Conservation (phyloP, 345 rosid species). For the Heritiera fomes region DNA sequence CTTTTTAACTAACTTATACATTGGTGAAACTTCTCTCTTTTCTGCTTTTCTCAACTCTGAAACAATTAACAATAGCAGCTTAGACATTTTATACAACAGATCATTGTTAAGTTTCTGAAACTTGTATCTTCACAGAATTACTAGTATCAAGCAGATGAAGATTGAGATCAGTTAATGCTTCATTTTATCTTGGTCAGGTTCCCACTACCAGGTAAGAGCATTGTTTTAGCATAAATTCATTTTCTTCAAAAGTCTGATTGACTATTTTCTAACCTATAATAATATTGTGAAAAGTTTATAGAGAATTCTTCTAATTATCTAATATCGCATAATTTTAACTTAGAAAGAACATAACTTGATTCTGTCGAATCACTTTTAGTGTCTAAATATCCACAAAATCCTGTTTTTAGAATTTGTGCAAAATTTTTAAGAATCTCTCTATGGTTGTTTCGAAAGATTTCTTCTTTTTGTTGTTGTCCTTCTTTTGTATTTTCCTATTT, state of each 20-base stretch:
- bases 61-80: conserved; percentile 3
- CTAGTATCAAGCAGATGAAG: conserved; percentile 30
- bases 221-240: neutral
- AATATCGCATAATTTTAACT: too few relatives aligned
- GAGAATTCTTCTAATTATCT: too few relatives aligned
- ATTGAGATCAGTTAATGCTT: conserved; percentile 27
- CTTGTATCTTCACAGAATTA: conserved; percentile 37
- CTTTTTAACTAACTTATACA: conserved; percentile 10
- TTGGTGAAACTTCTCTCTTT: neutral
- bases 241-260: too few relatives aligned
- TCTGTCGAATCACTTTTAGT: too few relatives aligned
- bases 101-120: neutral
- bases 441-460: too few relatives aligned
- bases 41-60: neutral
- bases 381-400: too few relatives aligned
- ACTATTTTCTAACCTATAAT: too few relatives aligned
- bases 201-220: conserved; percentile 24
- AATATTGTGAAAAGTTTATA: neutral
- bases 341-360: too few relatives aligned
- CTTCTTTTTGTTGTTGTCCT: too few relatives aligned
- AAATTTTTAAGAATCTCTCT: too few relatives aligned
- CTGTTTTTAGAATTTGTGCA: too few relatives aligned
- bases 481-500: too few relatives aligned
- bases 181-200: neutral
- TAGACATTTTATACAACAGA: neutral